Conservation (phyloP, 148 eudicot genomes). For the Nepenthes gracilis region DNA sequence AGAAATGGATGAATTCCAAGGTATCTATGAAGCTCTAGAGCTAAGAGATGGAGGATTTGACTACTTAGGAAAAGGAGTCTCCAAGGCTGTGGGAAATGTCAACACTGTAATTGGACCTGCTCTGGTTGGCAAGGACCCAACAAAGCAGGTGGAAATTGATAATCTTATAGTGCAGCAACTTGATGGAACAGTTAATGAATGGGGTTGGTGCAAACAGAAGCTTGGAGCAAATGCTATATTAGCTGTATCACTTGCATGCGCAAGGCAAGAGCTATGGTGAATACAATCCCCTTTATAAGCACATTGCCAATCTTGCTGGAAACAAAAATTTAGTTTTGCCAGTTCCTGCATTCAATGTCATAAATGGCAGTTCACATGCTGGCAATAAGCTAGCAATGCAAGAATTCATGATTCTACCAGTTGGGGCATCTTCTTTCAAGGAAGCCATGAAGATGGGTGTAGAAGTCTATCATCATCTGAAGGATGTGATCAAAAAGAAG, state of each 20-base stretch:
- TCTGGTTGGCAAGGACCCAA: conserved; percentile 89
- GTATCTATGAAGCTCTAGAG: conserved; percentile 90
- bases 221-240: conserved; percentile 93
- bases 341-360: conserved; percentile 96
- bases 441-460: conserved; percentile 99
- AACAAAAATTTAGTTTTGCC: conserved; percentile 87
- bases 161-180: conserved; percentile 94
- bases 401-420: conserved; percentile 95
- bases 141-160: conserved; percentile 63
- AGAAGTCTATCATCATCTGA: conserved; percentile 89
- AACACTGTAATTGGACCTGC: conserved; percentile 82
- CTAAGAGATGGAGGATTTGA: conserved; percentile 92
- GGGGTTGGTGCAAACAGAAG: conserved; percentile 99
- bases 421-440: conserved; percentile 73
- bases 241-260: conserved; percentile 97
- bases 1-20: too few species aligned
- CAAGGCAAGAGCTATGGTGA: conserved; percentile 81
- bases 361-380: conserved; percentile 95
- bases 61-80: conserved; percentile 90
- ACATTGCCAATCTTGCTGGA: conserved; percentile 87
- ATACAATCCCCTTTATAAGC: conserved; percentile 83
- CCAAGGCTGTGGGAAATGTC: conserved; percentile 86
- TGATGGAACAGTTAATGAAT: conserved; percentile 89
- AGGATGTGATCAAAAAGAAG: conserved; percentile 75
- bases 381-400: conserved; percentile 97